Evolutionary conservation across 495 filamentous ascomycete genomes (phyloP).

Genomic region (Sordaria brevicollis): DNA sequence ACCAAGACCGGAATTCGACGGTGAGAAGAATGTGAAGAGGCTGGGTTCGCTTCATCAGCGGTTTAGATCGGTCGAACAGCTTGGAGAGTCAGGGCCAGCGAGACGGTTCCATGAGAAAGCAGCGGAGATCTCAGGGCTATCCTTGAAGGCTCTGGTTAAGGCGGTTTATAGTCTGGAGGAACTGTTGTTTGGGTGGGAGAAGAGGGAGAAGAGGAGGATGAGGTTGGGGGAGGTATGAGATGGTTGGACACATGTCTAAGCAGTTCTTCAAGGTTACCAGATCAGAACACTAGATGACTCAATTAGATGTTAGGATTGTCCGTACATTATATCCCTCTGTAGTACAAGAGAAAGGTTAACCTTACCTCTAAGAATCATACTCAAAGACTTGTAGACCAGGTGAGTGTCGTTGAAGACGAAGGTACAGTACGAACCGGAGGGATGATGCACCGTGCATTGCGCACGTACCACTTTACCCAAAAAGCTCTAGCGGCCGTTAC

Average conservation of each 20-base stretch:
- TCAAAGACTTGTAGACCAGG: too few species aligned
- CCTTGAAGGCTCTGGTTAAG: constrained; percentile 11
- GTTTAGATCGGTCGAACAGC: constrained; percentile 10
- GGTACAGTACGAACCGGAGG: neutral
- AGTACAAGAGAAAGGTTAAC: too few species aligned
- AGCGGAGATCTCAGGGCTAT: constrained; percentile 11
- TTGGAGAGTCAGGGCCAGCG: constrained; percentile 4
- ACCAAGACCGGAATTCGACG: neutral
- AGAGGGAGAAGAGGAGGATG: constrained; percentile 6
- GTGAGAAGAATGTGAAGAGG: neutral
- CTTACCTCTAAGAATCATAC: too few species aligned
- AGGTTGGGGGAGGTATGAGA: neutral
- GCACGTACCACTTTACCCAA: neutral
- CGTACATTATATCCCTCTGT: too few species aligned
- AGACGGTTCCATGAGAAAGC: constrained; percentile 19
- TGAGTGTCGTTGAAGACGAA: neutral
- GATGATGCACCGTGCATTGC: neutral
- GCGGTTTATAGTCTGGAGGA: constrained; percentile 16
- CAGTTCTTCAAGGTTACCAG: neutral
- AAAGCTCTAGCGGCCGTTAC: neutral
- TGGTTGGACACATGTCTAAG: neutral
- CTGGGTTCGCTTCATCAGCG: constrained; percentile 8
- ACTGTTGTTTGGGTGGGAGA: constrained; percentile 9
- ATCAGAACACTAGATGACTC: too few species aligned
- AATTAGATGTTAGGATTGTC: too few species aligned